These are phyloP conservation scores for Hyphodiscus sp. DNA, from an alignment of 2,329 filamentous ascomycete genomes.

Conservation along the genomic window DNA sequence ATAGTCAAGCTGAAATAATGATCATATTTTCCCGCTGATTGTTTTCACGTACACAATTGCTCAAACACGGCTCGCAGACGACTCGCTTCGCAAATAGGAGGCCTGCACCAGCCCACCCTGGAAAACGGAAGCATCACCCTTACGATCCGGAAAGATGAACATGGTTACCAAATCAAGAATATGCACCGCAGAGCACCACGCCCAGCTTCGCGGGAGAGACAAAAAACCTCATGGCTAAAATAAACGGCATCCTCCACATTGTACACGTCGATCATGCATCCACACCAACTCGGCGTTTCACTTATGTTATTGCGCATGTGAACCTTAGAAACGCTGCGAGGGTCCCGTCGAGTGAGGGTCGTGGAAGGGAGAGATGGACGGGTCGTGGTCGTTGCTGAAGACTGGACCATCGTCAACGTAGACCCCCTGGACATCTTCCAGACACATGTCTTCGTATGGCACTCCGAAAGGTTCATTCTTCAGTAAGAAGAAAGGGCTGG, in stretches of 20 bases:
- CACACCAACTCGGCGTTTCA: not conserved
- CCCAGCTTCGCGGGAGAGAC: not conserved
- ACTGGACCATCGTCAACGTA: conserved; percentile 21
- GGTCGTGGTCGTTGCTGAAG: conserved; percentile 15
- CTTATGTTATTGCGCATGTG: not conserved
- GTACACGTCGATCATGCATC: not conserved
- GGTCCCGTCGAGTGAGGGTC: conserved; percentile 7
- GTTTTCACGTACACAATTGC: conserved; percentile 3
- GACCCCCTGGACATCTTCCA: conserved; percentile 25
- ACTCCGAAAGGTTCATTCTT: conserved; percentile 17
- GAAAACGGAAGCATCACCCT: conserved; percentile 1
- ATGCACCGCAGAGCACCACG: not conserved
- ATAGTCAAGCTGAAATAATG: conserved; percentile 7
- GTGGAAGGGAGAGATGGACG: conserved; percentile 11
- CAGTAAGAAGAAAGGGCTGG: conserved; percentile 18
- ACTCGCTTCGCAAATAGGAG: conserved; percentile 2
- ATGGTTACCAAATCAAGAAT: not conserved
- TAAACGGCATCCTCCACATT: not conserved
- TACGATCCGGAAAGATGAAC: not conserved
- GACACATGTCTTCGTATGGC: conserved; percentile 19
- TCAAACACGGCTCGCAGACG: conserved; percentile 6
- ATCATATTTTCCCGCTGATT: conserved; percentile 1
- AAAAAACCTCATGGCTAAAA: not conserved
- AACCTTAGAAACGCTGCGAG: conserved; percentile 2
- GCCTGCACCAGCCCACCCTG: conserved; percentile 6